Percentiles rank a stretch among this genome's conserved stretches.
These are phyloP conservation scores for Trypanosoma conorhini DNA, from an alignment of 208 protist species.

Conservation along the genomic window DNA sequence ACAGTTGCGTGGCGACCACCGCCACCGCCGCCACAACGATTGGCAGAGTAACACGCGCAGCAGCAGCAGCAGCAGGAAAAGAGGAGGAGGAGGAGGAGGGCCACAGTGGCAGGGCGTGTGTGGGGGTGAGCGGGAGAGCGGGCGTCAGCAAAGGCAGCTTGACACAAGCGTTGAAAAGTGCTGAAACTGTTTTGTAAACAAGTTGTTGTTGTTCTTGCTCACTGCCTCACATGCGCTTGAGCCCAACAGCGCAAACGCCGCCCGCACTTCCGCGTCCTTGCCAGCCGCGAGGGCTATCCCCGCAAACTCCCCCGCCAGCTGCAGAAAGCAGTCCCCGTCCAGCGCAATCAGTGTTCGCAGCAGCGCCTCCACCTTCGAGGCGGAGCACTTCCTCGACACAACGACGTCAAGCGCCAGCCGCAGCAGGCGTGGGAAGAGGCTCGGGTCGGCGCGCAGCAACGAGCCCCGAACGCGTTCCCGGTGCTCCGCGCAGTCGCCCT, in stretches of 20 bases:
- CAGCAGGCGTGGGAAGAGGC: constrained; percentile 22
- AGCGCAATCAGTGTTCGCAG: constrained; percentile 20
- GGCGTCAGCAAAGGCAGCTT: constrained; percentile 12
- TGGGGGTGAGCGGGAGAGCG: neutral
- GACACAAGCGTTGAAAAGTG: constrained; percentile 25
- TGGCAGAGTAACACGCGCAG: neutral
- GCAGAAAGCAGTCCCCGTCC: constrained; percentile 15
- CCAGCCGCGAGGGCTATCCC: constrained; percentile 2
- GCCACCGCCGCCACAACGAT: too few relatives aligned
- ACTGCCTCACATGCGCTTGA: constrained; percentile 22
- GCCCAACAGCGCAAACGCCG: constrained; percentile 24
- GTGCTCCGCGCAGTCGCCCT: constrained; percentile 2
- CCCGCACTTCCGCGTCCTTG: constrained; percentile 19
- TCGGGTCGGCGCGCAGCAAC: constrained; percentile 15
- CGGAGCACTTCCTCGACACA: constrained; percentile 16
- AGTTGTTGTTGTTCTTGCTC: constrained; percentile 17
- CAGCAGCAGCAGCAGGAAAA: neutral
- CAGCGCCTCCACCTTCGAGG: neutral
- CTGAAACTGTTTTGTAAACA: constrained; percentile 30
- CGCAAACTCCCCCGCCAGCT: constrained; percentile 12
- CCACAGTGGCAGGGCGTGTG: neutral
- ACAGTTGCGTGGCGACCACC: too few relatives aligned
- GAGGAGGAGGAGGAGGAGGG: too few relatives aligned
- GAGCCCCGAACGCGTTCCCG: constrained; percentile 1
- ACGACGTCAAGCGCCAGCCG: constrained; percentile 20